Evolutionary conservation across 305 asterid genomes (phyloP).

Genomic region (Ilex paraguariensis): DNA sequence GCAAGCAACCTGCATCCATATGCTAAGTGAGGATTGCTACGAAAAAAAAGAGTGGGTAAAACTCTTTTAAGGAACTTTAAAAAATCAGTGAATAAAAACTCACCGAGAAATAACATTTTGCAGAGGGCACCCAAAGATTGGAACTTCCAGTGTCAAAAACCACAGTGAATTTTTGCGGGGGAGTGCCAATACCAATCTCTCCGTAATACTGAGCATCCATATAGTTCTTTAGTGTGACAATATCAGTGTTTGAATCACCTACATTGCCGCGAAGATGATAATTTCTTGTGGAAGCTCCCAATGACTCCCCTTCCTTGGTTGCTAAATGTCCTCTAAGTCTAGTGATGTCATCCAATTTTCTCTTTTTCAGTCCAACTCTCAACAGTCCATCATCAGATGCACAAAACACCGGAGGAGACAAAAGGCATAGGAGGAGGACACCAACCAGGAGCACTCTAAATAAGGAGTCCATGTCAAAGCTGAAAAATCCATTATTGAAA

Average conservation of each 20-base stretch:
- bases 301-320: constrained; percentile 25
- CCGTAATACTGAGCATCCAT: constrained; percentile 93
- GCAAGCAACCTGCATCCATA: constrained; percentile 61
- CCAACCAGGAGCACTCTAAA: constrained; percentile 22
- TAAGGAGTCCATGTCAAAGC: constrained; percentile 44
- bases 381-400: constrained; percentile 51
- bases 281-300: constrained; percentile 19
- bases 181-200: constrained; percentile 83
- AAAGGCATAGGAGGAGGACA: constrained; percentile 32
- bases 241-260: constrained; percentile 50
- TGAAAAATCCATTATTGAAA: constrained; percentile 15
- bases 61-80: background rate
- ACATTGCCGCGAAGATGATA: constrained; percentile 25
- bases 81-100: constrained; percentile 18
- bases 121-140: constrained; percentile 91
- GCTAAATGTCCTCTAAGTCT: constrained; percentile 32
- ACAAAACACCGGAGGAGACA: constrained; percentile 36
- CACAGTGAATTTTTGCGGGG: constrained; percentile 86
- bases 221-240: constrained; percentile 64
- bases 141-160: constrained; percentile 91
- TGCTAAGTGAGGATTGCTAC: background rate
- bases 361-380: constrained; percentile 66
- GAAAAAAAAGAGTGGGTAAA: no score
- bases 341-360: constrained; percentile 45
- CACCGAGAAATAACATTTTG: constrained; percentile 84